Evolutionary conservation across 495 filamentous ascomycete species (phyloP), one percentile per base, ranked within the genome.

Genomic region (Tuber borchii): DNA sequence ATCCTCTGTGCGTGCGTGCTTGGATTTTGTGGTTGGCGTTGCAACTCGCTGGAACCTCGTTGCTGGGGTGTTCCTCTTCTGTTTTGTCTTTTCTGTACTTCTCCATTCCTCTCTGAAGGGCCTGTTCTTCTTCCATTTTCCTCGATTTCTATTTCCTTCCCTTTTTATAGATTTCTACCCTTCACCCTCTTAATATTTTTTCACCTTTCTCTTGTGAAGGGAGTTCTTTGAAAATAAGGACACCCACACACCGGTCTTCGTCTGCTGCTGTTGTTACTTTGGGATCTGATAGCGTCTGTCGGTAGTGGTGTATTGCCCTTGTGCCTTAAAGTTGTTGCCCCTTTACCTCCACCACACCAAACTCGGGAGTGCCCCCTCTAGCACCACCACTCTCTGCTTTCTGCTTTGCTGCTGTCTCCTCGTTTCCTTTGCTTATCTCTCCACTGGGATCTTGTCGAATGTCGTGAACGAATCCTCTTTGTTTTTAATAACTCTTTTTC

Each of bases 401-500:
- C 73, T 79, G 43, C 69, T 61, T 61, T 79, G 39, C 43, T 79
- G 56, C 77, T 72, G 73, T 71, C 75, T 79, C 74, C 61, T 79
- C 70, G 77, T 79, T 79, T 79, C 76, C 56, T 43, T 44, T 71
- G 70, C 69, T 43, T 78, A 69, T 79, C 70, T 73, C 77, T 79
- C 74, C 78, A 75, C 73, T 70, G 76, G 76, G 75, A 79, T 75
- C 73, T 75, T 78, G 73, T 82, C 80, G 80, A 82, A 82, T 82
- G 80, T 82, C 80, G 81, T 82, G 80, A 82, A 82, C 80, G 80
- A 82, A 82, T 82, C 77, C 80, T 79, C 75, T 81, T 82, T 79
- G 78, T 79, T 79, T 79, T 79, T 79, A 79, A 79, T 79, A 72
- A 73, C 76, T 71, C 78, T 72, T 72, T 69, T 65, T 65, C 31